Evolutionary conservation across 768 basidiomycete species (phyloP), one percentile per base, ranked within the genome.

Genomic region (Terana coerulea): DNA sequence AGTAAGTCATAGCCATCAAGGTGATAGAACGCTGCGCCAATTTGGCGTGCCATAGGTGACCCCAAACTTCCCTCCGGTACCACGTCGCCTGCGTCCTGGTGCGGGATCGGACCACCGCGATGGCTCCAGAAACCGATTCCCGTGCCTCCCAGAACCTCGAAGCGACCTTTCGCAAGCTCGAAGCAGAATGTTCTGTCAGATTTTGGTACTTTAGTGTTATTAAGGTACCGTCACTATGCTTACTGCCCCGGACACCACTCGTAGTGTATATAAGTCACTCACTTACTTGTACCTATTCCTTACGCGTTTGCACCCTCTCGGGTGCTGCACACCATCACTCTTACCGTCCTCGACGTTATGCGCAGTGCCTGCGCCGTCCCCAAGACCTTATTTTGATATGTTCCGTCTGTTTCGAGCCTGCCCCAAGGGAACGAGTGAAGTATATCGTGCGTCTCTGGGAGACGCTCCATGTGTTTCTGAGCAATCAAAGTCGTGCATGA

Each of bases 91-190:
- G 3, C 15, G 26, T 26, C 17, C 28, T 39, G 35, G 51, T 73
- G 72, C 2, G 71, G 59, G 7, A 54, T 53, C n/a, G 46, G 64
- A 6, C 71, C 70, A 10, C 72, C 67, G 19, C 65, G 65, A 41
- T 61, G 61, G 22, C 71, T 69, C 74, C 75, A 76, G 56, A 69
- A 76, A 9, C 75, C 75, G 36, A 64, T 70, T 17, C 69, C 66
- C 19, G 54, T 31, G 3, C 68, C 64, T 6, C 76, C 75, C 29
- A 74, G 63, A 24, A 77, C 69, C 9, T 49, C 61, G 50, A 65
- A 69, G 17, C 65, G 68, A 14, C 67, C 75, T 12, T 65, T 67
- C n/a, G 64, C 64, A 51, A 73, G 34, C 17, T 67, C 57, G 36
- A 61, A 60, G 5, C 59, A 49, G 57, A 73, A 75, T 17, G 72